Percentiles rank a stretch among this genome's conserved stretches.
Evolutionary conservation across 495 filamentous ascomycete species (phyloP).

Genomic region (Neurospora sp.): DNA sequence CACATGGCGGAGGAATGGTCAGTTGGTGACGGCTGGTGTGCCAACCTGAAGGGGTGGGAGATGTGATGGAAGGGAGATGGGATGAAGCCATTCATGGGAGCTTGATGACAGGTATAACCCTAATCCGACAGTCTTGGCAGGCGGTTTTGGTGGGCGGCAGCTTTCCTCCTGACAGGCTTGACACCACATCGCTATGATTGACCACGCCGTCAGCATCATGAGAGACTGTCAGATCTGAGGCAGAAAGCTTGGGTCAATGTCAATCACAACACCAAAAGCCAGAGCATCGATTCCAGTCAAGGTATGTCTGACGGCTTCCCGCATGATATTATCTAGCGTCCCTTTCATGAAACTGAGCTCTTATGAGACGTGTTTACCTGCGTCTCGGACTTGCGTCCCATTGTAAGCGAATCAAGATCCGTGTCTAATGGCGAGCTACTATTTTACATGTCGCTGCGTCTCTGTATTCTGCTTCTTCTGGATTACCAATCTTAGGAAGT

Average conservation of each 20-base stretch:
- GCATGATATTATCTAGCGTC: not conserved
- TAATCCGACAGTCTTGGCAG: not conserved
- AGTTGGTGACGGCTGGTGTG: not conserved
- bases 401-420: not conserved
- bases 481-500: not conserved
- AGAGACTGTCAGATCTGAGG: not conserved
- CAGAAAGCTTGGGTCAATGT: not conserved
- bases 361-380: not conserved
- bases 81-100: not conserved
- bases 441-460: not conserved
- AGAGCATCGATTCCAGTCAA: not conserved
- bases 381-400: not conserved
- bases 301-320: not conserved
- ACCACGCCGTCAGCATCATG: not conserved
- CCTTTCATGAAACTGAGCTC: not conserved
- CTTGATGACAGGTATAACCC: not conserved
- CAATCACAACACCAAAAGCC: not conserved
- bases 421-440: not conserved
- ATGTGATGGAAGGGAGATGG: not conserved
- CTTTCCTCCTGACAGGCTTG: not conserved
- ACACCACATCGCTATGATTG: not conserved
- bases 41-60: not conserved
- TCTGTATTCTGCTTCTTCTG: not conserved
- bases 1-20: not conserved
- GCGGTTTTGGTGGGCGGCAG: not conserved